Base-by-base conservation (phyloP, 805 yeast genomes). In the Teunomyces stri region DNA sequence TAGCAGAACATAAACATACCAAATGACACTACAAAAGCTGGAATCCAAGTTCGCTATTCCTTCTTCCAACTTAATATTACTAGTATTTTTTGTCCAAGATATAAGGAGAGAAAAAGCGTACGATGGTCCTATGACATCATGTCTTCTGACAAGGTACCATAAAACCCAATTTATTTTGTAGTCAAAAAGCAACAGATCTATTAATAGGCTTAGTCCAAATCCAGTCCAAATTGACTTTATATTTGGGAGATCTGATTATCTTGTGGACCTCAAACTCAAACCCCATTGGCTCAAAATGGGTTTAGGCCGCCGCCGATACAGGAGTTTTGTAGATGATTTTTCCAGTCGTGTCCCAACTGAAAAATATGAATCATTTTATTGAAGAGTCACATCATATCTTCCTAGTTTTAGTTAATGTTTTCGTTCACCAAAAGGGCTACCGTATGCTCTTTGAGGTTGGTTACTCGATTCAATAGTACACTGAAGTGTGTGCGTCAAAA, bases 401-500 rank as follows among this genome's bases (percentile, higher is more conserved):
- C 7, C 40, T 5, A 5, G 18, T 20, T 15, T 15, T 4, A 21
- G 11, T 21, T 22, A 5, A 37, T 37, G 40, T 13, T 37, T 22
- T 37, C 28, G 16, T n/a, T 37, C n/a, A 37, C 40, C 6, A 20
- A 13, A 13, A 37, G 40, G 13, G 40, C 40, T 22, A 37, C 40
- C 10, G 16, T 10, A 5, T 12, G 29, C 29, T 37, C 40, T 21
- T 21, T 37, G 13, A 37, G 40, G 28, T 27, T n/a, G 9, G 40
- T 22, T 9, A 20, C 28, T 6, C 29, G 40, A 20, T 22, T 21
- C 9, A 20, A 22, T 10, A 37, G 40, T 22, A 22, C 16, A 11
- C 29, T 22, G 29, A 13, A 29, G n/a, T 9, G 18, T 12, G 15
- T 22, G n/a, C 40, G 25, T 7, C 40, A 22, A 37, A 64, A 65